Percentiles rank a stretch among this genome's conserved stretches.
Conservation (phyloP, 192 early-diverging fungal genomes). For the Coemansia sp. region DNA sequence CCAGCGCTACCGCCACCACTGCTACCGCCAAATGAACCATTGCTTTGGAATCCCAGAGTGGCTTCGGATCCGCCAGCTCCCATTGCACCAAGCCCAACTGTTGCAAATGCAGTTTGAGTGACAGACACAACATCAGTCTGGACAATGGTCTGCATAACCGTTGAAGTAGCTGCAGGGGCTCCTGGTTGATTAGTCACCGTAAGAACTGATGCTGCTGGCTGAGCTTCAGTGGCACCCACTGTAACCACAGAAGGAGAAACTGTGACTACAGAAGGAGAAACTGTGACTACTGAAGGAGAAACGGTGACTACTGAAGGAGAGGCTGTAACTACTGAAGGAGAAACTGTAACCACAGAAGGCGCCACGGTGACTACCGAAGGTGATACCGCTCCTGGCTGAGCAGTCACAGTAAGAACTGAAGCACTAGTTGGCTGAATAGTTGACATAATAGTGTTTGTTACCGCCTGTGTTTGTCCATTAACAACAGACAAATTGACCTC, state of each 20-base stretch:
- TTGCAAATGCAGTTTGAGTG: conserved; percentile 3
- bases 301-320: not conserved
- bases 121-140: not conserved
- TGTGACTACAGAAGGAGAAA: too few species aligned
- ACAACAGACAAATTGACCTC: conserved; percentile 5
- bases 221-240: too few species aligned
- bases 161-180: not conserved
- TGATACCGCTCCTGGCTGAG: not conserved
- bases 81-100: not conserved
- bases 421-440: not conserved
- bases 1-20: not conserved
- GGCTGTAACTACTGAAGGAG: not conserved
- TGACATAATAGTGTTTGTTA: conserved; percentile 6
- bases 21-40: not conserved
- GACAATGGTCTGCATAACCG: conserved; percentile 2
- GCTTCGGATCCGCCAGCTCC: not conserved
- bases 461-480: not conserved
- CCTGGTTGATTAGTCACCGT: conserved; percentile 6
- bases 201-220: not conserved
- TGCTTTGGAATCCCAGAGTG: not conserved
- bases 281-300: not conserved
- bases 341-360: not conserved
- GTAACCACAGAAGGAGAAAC: too few species aligned
- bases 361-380: conserved; percentile 1
- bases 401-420: conserved; percentile 3